Evolutionary conservation across 192 early-diverging fungal genomes (phyloP).

Genomic region (Dispira simplex): DNA sequence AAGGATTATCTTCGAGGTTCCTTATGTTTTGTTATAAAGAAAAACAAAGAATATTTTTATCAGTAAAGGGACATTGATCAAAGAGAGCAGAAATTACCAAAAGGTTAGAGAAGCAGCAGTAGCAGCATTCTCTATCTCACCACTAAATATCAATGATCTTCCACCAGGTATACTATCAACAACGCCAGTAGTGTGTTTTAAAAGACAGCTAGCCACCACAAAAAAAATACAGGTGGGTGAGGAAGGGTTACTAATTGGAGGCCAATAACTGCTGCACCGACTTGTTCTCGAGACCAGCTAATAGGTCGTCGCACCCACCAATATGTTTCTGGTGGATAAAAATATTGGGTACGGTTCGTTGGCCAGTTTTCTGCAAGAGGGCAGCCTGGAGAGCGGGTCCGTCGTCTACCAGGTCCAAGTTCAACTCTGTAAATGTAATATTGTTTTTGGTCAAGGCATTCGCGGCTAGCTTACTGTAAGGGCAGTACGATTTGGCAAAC

Average conservation of each 20-base stretch:
- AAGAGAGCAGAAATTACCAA: no score
- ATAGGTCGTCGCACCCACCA: conserved; percentile 41
- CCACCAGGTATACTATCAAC: no score
- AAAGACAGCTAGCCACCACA: no score
- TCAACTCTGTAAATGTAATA: conserved; percentile 26
- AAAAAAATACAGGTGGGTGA: no score
- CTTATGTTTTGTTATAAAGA: no score
- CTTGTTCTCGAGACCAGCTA: conserved; percentile 27
- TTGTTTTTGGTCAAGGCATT: conserved; percentile 19
- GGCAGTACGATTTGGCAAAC: conserved; percentile 66
- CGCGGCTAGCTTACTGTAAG: conserved; percentile 46
- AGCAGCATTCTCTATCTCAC: no score
- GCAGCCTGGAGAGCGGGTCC: conserved; percentile 44
- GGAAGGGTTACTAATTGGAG: not conserved
- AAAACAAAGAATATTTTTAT: no score
- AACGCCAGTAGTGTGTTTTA: no score
- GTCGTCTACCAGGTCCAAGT: conserved; percentile 31
- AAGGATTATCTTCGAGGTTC: no score
- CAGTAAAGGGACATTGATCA: no score
- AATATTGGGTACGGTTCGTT: conserved; percentile 65
- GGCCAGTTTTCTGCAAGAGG: conserved; percentile 34
- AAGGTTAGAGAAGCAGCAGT: no score
- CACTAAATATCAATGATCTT: no score
- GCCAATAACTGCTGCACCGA: conserved; percentile 30
- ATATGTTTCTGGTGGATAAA: conserved; percentile 49